Percentiles rank a stretch among this genome's conserved stretches.
These are phyloP conservation scores for Arachnopeziza araneosa DNA, from an alignment of 2,329 filamentous ascomycete species.

Conservation along the genomic window DNA sequence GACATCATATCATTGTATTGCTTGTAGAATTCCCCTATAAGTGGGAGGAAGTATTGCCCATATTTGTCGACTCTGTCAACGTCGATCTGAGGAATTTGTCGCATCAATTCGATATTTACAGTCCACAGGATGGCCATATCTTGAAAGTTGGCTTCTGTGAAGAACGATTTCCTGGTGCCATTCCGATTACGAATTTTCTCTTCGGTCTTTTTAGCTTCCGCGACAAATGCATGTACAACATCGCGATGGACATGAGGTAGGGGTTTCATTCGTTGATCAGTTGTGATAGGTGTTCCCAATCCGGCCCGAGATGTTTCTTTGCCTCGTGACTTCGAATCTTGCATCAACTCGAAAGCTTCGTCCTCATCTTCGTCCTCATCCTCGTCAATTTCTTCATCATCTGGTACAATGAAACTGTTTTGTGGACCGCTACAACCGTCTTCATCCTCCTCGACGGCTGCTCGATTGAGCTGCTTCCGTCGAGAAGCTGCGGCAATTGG, in stretches of 20 bases:
- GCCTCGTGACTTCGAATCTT: conserved; percentile 31
- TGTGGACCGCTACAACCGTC: conserved; percentile 27
- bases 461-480: conserved; percentile 28
- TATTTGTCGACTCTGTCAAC: conserved; percentile 54
- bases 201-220: conserved; percentile 53
- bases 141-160: conserved; percentile 63
- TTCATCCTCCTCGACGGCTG: conserved; percentile 32
- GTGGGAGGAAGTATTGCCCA: conserved; percentile 53
- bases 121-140: conserved; percentile 71
- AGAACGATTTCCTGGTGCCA: conserved; percentile 51
- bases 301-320: conserved; percentile 26
- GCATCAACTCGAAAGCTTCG: conserved; percentile 34
- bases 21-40: conserved; percentile 46
- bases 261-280: conserved; percentile 46
- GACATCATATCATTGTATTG: conserved; percentile 47
- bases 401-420: conserved; percentile 45
- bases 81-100: conserved; percentile 57
- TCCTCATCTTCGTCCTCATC: conserved; percentile 31
- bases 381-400: conserved; percentile 23
- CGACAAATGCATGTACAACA: conserved; percentile 60
- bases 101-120: conserved; percentile 55
- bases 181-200: conserved; percentile 56
- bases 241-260: conserved; percentile 56
- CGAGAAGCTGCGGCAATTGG: conserved; percentile 45
- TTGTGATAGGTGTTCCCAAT: conserved; percentile 53